These are phyloP conservation scores for Forsythia suspensa DNA, from an alignment of 257 asterid genomes.

Conservation along the genomic window DNA sequence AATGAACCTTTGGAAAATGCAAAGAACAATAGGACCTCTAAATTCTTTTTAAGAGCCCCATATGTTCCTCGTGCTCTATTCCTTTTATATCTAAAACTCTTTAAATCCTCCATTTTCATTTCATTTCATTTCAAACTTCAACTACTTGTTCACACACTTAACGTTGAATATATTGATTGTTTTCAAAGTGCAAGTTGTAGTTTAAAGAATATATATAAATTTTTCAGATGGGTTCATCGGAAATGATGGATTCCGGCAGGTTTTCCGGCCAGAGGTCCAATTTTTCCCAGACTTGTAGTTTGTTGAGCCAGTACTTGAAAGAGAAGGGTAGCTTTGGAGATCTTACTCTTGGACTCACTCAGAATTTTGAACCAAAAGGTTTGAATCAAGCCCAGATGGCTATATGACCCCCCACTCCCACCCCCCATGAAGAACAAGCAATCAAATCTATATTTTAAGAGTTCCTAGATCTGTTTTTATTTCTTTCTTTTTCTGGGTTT, in stretches of 20 bases:
- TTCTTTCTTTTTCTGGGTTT: neutral
- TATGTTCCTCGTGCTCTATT: constrained; percentile 59
- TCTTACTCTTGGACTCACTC: constrained; percentile 59
- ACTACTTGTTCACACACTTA: neutral
- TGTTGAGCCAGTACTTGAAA: constrained; percentile 54
- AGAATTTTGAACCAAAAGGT: constrained; percentile 46
- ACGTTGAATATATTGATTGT: neutral
- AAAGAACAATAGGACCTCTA: neutral
- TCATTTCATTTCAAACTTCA: neutral
- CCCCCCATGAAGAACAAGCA: neutral
- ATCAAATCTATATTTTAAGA: neutral
- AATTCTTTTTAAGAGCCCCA: constrained; percentile 27
- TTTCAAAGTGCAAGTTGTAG: neutral
- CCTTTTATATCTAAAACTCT: neutral
- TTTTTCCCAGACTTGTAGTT: neutral
- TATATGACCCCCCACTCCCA: neutral
- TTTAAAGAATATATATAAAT: neutral
- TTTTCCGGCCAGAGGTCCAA: constrained; percentile 23
- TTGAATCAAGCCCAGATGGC: neutral
- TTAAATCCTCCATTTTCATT: constrained; percentile 3
- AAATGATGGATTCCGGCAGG: constrained; percentile 55
- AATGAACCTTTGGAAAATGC: neutral
- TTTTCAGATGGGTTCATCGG: constrained; percentile 44
- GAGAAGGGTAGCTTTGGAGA: constrained; percentile 78
- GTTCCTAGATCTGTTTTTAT: constrained; percentile 17